Evolutionary conservation across 2,329 filamentous ascomycete genomes (phyloP).

Genomic region (Stagonosporopsis rhizophila): DNA sequence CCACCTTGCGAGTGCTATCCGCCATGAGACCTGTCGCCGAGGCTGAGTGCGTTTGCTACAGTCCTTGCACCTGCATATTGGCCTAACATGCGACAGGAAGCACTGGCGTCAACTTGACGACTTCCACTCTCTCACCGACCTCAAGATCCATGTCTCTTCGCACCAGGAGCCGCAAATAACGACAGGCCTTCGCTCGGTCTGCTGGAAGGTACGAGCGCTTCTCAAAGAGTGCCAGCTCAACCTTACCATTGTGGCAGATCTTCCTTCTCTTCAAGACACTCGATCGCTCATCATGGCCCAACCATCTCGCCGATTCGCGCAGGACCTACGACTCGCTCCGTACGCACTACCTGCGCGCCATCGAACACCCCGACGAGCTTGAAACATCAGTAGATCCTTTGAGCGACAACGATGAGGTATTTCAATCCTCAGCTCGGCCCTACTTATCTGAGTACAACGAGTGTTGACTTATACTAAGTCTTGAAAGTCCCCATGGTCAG

Average conservation of each 20-base stretch:
- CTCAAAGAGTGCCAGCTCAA: background rate
- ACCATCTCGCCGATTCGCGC: constrained; percentile 71
- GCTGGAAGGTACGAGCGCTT: constrained; percentile 76
- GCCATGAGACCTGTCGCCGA: constrained; percentile 44
- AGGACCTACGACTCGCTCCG: constrained; percentile 75
- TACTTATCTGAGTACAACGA: constrained; percentile 29
- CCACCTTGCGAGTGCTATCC: constrained; percentile 9
- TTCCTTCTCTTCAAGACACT: constrained; percentile 80
- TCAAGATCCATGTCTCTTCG: constrained; percentile 48
- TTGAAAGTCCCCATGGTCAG: constrained; percentile 85
- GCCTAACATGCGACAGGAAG: constrained; percentile 38
- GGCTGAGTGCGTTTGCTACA: constrained; percentile 37
- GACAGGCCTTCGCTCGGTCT: constrained; percentile 81
- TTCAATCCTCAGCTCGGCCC: constrained; percentile 23
- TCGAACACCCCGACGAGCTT: constrained; percentile 83
- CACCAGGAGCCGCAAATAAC: constrained; percentile 49
- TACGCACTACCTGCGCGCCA: constrained; percentile 78
- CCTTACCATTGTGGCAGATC: constrained; percentile 58
- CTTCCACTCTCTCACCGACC: constrained; percentile 47
- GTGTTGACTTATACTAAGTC: constrained; percentile 58
- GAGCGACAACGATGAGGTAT: constrained; percentile 77
- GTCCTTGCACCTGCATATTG: background rate
- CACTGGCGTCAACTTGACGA: constrained; percentile 47
- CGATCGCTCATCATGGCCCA: constrained; percentile 71
- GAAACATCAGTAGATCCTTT: constrained; percentile 80